Conservation (phyloP, 2,329 filamentous ascomycete genomes). For the Pseudogymnoascus sp. region DNA sequence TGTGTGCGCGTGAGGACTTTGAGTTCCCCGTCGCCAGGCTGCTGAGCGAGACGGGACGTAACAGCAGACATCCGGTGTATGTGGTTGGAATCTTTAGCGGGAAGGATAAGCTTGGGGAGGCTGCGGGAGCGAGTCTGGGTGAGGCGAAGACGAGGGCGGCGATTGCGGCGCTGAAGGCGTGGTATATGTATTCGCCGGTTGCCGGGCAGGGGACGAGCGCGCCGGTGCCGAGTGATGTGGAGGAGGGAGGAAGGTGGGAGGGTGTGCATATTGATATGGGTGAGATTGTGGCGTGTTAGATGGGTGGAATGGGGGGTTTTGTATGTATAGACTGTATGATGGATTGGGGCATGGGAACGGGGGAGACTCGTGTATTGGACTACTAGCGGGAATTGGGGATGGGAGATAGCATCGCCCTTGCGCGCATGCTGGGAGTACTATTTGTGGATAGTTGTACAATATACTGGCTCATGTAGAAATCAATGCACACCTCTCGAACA, state of each 20-base stretch:
- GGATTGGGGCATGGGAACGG: conserved; percentile 1
- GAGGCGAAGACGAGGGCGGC: conserved; percentile 73
- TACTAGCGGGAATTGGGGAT: conserved; percentile 4
- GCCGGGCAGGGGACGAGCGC: conserved; percentile 28
- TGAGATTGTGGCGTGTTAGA: conserved; percentile 39
- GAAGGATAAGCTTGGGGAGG: conserved; percentile 85
- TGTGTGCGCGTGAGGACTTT: conserved; percentile 87
- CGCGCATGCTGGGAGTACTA: conserved; percentile 16
- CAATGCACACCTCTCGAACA: conserved; percentile 18
- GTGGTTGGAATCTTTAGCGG: conserved; percentile 93
- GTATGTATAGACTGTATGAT: conserved; percentile 12
- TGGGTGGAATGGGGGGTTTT: conserved; percentile 6
- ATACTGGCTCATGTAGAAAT: conserved; percentile 19
- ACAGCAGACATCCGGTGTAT: conserved; percentile 79
- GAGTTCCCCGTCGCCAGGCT: conserved; percentile 79
- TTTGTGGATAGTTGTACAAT: conserved; percentile 24
- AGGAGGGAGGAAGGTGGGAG: conserved; percentile 38
- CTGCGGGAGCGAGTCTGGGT: conserved; percentile 68
- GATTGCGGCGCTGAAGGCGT: conserved; percentile 80
- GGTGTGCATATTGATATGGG: conserved; percentile 51
- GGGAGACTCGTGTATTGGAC: conserved; percentile 4
- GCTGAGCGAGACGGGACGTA: conserved; percentile 81
- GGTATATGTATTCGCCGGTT: conserved; percentile 88
- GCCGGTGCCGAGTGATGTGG: conserved; percentile 43
- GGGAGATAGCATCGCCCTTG: not conserved